Evolutionary conservation across 2,329 filamentous ascomycete species (phyloP).

Genomic region (Botrytis paeoniae): DNA sequence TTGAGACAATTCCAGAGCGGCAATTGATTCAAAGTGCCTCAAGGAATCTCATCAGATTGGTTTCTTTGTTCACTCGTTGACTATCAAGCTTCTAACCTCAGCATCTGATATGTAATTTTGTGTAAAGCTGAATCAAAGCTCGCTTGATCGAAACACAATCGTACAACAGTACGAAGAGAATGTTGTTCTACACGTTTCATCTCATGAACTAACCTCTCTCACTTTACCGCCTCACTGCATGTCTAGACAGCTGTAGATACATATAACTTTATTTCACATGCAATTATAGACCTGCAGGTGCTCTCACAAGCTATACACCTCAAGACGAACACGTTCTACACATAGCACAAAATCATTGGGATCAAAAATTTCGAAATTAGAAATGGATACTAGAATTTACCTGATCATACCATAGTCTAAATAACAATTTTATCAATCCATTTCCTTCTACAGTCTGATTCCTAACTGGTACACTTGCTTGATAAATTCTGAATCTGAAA

Average conservation of each 20-base stretch:
- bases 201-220: background rate
- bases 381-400: fast-evolving
- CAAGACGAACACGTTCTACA: background rate
- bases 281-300: background rate
- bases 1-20: background rate
- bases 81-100: background rate
- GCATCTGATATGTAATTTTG: background rate
- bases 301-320: background rate
- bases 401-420: background rate
- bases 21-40: background rate
- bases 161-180: background rate
- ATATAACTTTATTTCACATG: background rate
- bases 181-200: background rate
- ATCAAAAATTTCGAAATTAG: background rate
- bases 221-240: background rate
- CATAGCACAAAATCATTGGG: background rate
- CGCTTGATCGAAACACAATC: background rate
- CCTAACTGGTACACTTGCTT: background rate
- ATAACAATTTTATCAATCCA: background rate
- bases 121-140: background rate
- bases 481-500: background rate
- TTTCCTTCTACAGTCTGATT: background rate
- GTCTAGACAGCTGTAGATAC: background rate
- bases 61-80: background rate
- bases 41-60: background rate